Base-by-base conservation (phyloP, 352 stramenopile genomes). In the Phytophthora europaea region DNA sequence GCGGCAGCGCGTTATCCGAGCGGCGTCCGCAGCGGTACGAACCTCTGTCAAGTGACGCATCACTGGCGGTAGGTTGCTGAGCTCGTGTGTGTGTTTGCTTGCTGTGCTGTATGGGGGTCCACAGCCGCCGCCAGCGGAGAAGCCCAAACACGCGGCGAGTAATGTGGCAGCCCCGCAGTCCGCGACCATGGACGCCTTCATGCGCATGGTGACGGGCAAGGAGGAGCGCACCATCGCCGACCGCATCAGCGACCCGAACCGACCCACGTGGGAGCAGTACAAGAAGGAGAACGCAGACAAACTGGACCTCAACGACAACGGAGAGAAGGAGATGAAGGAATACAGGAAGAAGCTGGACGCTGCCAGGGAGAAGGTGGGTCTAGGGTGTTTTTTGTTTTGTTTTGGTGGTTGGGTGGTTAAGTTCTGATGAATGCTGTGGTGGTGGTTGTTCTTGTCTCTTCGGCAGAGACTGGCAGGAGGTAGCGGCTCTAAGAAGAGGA, bases 251-350 rank as follows among this genome's bases (percentile, higher is more conserved):
- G 96, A 98, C 78, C 85, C 89, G 62, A 98, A 98, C 70, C 89
- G 96, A 45, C 96, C 96, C 26, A 98, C 95, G 40, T 99, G 96
- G 96, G 96, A 99, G 75, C 92, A 98, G 62, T 99, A 98, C 82
- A 99, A 98, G 79, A 98, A 97, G 71, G 94, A 98, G 65, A 99
- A 98, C 68, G 86, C 95, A 20, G 95, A 98, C 73, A 98, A 98
- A 73, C 77, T 99, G 20, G 90, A 98, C 63, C 68, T 98, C 52
- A 89, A 61, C 16, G 84, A 85, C 28, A 89, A 94, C 22, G 93
- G 97, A 70, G 84, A 97, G 64, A 96, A 97, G 67, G 94, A 98
- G 73, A 99, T 99, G 96, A 84, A 95, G 61, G 92, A 91, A 48
- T 99, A 99, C 81, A 80, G 96, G 43, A 94, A 94, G 69, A 85